phyloP scores from a whole-genome alignment of 352 stramenopile species.

The Globisporangium middletonii region DNA sequence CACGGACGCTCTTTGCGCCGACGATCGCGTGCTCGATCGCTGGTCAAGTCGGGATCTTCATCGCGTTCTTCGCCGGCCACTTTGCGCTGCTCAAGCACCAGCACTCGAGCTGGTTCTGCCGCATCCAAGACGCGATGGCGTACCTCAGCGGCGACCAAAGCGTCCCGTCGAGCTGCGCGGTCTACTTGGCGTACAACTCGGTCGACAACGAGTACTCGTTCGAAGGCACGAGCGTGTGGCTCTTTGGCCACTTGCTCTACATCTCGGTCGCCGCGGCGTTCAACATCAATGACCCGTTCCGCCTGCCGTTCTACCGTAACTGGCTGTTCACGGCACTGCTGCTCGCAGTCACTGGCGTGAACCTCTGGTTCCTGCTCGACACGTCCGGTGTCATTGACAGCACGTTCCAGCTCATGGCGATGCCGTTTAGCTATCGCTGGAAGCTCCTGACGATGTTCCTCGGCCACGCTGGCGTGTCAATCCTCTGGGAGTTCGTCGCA shows the following conservation, averaged over 20 bases:
- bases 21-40: conserved; percentile 38
- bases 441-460: conserved; percentile 43
- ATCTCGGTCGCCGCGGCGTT: conserved; percentile 47
- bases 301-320: conserved; percentile 44
- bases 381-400: conserved; percentile 23
- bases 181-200: conserved; percentile 15
- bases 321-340: conserved; percentile 24
- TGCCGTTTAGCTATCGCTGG: conserved; percentile 26
- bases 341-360: conserved; percentile 22
- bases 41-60: conserved; percentile 36
- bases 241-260: conserved; percentile 54
- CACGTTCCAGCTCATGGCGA: conserved; percentile 39
- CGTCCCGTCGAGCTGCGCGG: conserved; percentile 5
- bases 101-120: conserved; percentile 34
- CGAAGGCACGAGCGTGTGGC: conserved; percentile 46
- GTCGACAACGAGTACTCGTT: conserved; percentile 36
- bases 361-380: conserved; percentile 52
- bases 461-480: conserved; percentile 18
- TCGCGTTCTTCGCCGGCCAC: conserved; percentile 33
- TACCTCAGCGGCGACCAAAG: neutral
- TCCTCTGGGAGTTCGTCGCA: conserved; percentile 20
- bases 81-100: conserved; percentile 17
- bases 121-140: conserved; percentile 17
- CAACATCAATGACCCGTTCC: conserved; percentile 48
- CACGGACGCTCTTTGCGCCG: conserved; percentile 40